Percentiles rank a stretch among this genome's conserved stretches.
Conservation (phyloP, 1,139 yeast species). For the Groenewaldozyma sp. region DNA sequence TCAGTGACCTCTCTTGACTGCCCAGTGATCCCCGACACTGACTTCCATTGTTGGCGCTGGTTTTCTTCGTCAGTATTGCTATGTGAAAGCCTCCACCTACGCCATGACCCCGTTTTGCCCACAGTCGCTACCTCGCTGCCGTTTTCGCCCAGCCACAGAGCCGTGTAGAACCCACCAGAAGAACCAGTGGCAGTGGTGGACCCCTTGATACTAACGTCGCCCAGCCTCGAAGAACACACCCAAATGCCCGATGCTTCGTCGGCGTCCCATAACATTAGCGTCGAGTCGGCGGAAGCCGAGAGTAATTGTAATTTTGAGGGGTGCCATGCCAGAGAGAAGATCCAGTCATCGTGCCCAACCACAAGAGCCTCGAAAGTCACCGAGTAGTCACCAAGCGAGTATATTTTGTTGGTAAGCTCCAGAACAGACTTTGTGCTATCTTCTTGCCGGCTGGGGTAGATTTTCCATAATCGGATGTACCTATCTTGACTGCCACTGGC, state of each 20-base stretch:
- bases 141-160: constrained; percentile 58
- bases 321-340: constrained; percentile 78
- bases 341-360: constrained; percentile 99
- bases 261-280: constrained; percentile 93
- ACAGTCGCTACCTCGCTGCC: constrained; percentile 50
- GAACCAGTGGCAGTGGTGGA: constrained; percentile 98
- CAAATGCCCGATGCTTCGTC: constrained; percentile 83
- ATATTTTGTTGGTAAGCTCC: constrained; percentile 23
- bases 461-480: constrained; percentile 78
- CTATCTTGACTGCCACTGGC: constrained; percentile 90
- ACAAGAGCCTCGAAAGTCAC: constrained; percentile 84
- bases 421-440: constrained; percentile 11
- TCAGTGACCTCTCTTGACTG: constrained; percentile 69
- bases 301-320: constrained; percentile 52
- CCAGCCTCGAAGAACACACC: constrained; percentile 73
- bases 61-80: constrained; percentile 28
- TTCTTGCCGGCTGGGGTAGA: constrained; percentile 42
- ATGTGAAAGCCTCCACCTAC: constrained; percentile 50
- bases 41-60: too few relatives aligned
- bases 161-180: constrained; percentile 94
- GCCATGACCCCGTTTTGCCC: constrained; percentile 90
- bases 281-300: constrained; percentile 89
- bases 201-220: constrained; percentile 91
- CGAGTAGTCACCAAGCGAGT: constrained; percentile 34
- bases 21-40: constrained; percentile 64